Evolutionary conservation across 441 rosid species (phyloP).

Genomic region (Arabidopsis lyrata): DNA sequence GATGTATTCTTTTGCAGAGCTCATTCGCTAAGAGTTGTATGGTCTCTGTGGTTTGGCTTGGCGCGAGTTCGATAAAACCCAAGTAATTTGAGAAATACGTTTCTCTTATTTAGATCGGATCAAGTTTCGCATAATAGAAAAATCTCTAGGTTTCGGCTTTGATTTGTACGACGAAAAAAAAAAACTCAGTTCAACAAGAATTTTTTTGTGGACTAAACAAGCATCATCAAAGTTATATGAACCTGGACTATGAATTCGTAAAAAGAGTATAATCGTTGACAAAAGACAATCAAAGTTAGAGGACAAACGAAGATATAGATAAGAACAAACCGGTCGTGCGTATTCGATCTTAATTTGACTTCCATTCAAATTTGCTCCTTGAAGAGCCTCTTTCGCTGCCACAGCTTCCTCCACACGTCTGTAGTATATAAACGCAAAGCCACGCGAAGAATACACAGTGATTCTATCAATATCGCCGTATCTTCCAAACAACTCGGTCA

Average conservation of each 20-base stretch:
- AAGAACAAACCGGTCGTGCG: slow-evolving; percentile 93
- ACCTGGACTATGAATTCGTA: slow-evolving; percentile 15
- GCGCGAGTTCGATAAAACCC: slow-evolving; percentile 25
- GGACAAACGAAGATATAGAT: slow-evolving; percentile 41
- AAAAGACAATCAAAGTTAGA: slow-evolving; percentile 19
- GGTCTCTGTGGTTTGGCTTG: slow-evolving; percentile 4
- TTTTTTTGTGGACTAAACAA: slow-evolving; percentile 5
- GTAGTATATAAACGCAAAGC: slow-evolving; percentile 79
- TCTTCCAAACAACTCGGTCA: slow-evolving; percentile 59
- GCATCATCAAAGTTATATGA: slow-evolving; percentile 13
- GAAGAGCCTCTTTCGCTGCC: slow-evolving; percentile 73
- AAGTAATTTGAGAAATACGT: neutral
- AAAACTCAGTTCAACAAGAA: neutral
- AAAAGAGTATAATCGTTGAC: slow-evolving; percentile 9
- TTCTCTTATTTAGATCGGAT: neutral
- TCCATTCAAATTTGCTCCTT: slow-evolving; percentile 66
- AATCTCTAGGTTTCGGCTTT: slow-evolving; percentile 33
- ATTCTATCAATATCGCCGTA: slow-evolving; percentile 75
- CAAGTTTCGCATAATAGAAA: neutral
- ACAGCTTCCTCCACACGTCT: slow-evolving; percentile 76
- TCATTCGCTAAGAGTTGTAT: neutral
- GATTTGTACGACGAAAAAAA: slow-evolving; percentile 22
- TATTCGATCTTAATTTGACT: slow-evolving; percentile 76
- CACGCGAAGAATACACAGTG: slow-evolving; percentile 65
- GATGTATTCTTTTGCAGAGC: slow-evolving; percentile 5